These are phyloP conservation scores for Diplocarpon rosae DNA, from an alignment of 2,329 filamentous ascomycete species.

Conservation along the genomic window DNA sequence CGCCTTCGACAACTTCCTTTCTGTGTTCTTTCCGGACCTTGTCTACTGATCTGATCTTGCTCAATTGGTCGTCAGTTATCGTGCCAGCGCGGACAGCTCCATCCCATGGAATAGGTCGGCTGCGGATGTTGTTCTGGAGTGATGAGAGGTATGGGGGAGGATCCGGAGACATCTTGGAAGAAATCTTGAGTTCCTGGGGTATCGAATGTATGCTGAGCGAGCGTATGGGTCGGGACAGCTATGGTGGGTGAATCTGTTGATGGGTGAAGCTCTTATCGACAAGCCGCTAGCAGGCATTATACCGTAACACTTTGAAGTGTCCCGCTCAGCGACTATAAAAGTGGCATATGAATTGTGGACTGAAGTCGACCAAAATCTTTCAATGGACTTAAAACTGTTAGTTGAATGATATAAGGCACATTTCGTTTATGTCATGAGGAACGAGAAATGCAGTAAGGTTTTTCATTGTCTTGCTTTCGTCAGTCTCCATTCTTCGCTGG, in stretches of 20 bases:
- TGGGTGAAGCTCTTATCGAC: slow-evolving; percentile 22
- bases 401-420: too few species aligned
- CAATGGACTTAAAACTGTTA: too few species aligned
- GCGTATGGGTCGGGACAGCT: neutral
- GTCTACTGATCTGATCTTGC: slow-evolving; percentile 92
- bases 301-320: neutral
- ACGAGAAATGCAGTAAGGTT: too few species aligned
- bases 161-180: slow-evolving; percentile 67
- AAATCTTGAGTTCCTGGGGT: slow-evolving; percentile 15
- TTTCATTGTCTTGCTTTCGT: too few species aligned
- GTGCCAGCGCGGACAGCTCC: slow-evolving; percentile 87
- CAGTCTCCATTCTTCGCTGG: too few species aligned
- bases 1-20: slow-evolving; percentile 67
- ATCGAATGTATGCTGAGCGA: slow-evolving; percentile 11
- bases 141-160: slow-evolving; percentile 79
- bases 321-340: too few species aligned
- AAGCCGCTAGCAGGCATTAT: slow-evolving; percentile 10
- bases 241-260: slow-evolving; percentile 8
- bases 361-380: too few species aligned
- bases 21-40: slow-evolving; percentile 90
- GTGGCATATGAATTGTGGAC: too few species aligned
- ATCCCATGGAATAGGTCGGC: slow-evolving; percentile 94
- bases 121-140: slow-evolving; percentile 93
- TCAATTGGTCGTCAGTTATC: slow-evolving; percentile 86
- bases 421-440: too few species aligned